Evolutionary conservation across 1,284 basidiomycete genomes (phyloP).

Genomic region (Puccinia hordei): DNA sequence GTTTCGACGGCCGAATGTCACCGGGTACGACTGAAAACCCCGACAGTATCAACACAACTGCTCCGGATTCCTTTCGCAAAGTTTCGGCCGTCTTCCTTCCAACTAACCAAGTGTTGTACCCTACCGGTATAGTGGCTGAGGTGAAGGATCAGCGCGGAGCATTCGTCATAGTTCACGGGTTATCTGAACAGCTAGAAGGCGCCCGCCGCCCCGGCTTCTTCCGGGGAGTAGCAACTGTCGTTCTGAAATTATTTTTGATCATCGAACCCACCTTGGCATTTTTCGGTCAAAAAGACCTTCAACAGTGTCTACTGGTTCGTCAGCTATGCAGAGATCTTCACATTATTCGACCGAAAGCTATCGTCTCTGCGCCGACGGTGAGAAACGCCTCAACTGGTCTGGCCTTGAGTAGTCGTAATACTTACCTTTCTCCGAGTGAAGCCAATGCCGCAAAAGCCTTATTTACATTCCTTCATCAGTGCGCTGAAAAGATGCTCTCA

Average conservation of each 20-base stretch:
- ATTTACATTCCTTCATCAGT: slow-evolving; percentile 7
- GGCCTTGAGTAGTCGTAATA: slow-evolving; percentile 88
- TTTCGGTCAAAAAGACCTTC: slow-evolving; percentile 98
- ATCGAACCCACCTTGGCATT: slow-evolving; percentile 76
- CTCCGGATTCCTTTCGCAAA: slow-evolving; percentile 31
- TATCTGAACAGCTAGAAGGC: slow-evolving; percentile 82
- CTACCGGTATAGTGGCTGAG: slow-evolving; percentile 78
- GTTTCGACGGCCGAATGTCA: slow-evolving; percentile 42
- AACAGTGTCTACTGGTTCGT: slow-evolving; percentile 84
- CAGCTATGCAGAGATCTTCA: slow-evolving; percentile 82
- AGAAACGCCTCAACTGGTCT: slow-evolving; percentile 69
- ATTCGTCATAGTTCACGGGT: slow-evolving; percentile 86
- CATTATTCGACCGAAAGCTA: slow-evolving; percentile 69
- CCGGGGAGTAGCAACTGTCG: slow-evolving; percentile 90
- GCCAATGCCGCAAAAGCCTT: slow-evolving; percentile 58
- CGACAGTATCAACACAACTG: not conserved
- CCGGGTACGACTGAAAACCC: not conserved
- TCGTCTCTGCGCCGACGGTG: slow-evolving; percentile 79
- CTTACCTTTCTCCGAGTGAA: slow-evolving; percentile 73
- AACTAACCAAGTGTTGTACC: slow-evolving; percentile 79
- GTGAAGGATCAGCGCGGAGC: slow-evolving; percentile 77
- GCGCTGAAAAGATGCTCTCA: not conserved
- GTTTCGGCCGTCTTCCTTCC: slow-evolving; percentile 76
- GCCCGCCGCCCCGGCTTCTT: slow-evolving; percentile 83
- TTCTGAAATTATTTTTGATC: slow-evolving; percentile 90